Evolutionary conservation across 495 filamentous ascomycete species (phyloP), one percentile per base, ranked within the genome.

Genomic region (Penicillium chermesinum): DNA sequence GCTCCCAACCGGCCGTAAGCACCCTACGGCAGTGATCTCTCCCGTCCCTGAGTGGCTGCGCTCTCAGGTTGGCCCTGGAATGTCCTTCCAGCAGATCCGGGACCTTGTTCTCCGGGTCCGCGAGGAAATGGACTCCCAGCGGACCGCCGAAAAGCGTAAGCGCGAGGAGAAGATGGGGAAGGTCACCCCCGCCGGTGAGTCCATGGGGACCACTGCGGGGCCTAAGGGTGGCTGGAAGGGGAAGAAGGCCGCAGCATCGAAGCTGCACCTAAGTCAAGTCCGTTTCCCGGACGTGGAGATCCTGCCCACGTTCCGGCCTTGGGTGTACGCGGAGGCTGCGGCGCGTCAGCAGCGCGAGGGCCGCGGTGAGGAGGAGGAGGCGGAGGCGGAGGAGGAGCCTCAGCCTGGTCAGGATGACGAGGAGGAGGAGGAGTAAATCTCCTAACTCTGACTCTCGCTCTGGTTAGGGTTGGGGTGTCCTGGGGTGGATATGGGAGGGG

Each of bases 241-340:
- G 5, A 9, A 18, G 15, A 33, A 40, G n/a, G 13, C n/a, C n/a
- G n/a, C n/a, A 18, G 13, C n/a, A 16, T 3, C 42, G 44, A n/a
- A n/a, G 1, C 30, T 42, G 15, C 51, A 41, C 1, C 1, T 15
- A 2, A 61, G 51, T 27, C 33, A 27, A 0, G 40, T 56, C 1
- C 47, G 50, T 9, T 81, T 87, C 34, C 85, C 85, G 0, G 84
- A 86, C 53, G 73, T 88, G 27, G 84, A 87, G 58, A 76, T 88
- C 21, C 62, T 88, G 15, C 84, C 85, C 4, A 71, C 70, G 18
- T 81, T 82, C 44, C 33, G 51, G 36, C 41, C 42, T 41, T 61
- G 64, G 65, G 53, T 63, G n/a, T n/a, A n/a, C 17, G 9, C 54
- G 33, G 21, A 55, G 22, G 44, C 22, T 27, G 56, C 44, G 0